Percentiles rank a stretch among this genome's conserved stretches.
Conservation (phyloP, 2,329 filamentous ascomycete species). For the Tolypocladium endophyticum region DNA sequence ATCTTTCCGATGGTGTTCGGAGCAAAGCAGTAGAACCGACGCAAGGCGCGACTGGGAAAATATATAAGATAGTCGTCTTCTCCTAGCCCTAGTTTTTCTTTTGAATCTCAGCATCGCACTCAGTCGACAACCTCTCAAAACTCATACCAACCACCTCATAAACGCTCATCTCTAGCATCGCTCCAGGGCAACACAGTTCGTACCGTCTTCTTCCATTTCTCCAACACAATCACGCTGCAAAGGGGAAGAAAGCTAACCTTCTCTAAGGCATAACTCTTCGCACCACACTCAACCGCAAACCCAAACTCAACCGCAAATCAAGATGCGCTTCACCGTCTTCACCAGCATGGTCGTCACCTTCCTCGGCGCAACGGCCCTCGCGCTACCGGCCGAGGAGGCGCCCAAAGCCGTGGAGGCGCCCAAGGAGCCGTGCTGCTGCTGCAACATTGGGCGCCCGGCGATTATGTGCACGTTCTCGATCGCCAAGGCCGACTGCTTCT, state of each 20-base stretch:
- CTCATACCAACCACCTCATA: too few species aligned
- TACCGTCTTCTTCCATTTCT: not conserved
- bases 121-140: too few species aligned
- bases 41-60: not conserved
- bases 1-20: too few species aligned
- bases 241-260: not conserved
- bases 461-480: slow-evolving; percentile 15
- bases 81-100: too few species aligned
- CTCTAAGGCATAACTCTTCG: not conserved
- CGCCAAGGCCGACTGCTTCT: slow-evolving; percentile 14
- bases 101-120: too few species aligned
- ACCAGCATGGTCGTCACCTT: slow-evolving; percentile 3
- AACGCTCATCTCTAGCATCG: too few species aligned
- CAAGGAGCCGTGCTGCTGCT: slow-evolving; percentile 24
- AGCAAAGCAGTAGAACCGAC: too few species aligned
- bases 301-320: too few species aligned
- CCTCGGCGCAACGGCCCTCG: slow-evolving; percentile 1
- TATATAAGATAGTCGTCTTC: not conserved
- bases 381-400: not conserved
- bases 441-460: slow-evolving; percentile 12
- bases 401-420: too few species aligned
- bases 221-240: not conserved
- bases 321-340: slow-evolving; percentile 15
- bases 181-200: not conserved
- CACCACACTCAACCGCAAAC: not conserved